Evolutionary conservation across 192 early-diverging fungal genomes (phyloP), one percentile per base, ranked within the genome.

Genomic region (Oehlia diaphana): DNA sequence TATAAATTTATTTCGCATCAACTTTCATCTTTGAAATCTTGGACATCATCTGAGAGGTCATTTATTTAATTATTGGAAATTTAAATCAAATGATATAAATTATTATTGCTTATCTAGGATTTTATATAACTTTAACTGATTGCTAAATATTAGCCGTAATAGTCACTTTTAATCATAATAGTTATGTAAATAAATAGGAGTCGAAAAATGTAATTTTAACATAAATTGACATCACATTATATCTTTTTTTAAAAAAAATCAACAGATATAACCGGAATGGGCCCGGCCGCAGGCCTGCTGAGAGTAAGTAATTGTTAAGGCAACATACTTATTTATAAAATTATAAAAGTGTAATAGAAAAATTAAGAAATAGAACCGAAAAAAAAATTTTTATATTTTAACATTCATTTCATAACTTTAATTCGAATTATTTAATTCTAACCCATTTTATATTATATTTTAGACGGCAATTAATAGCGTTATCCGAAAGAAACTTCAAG

Each of bases 401-500:
- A 31, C 31, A 31, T 37, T 37, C 37, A 37, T 44, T 44, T 44
- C 42, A 9, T 37, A 37, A 5, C 37, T 44, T 44, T 8, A 12
- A 31, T 67, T 67, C 12, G 4, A 65, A 65, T 65, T 9, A 28
- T 28, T 19, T 31, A 9, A 65, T 53, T 53, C 14, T 53, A 16
- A 53, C 19, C 14, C 31, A 31, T 31, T 31, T 31, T 31, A 31
- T 31, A 31, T 31, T 31, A 31, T 31, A 31, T 31, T 31, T 26
- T 80, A 83, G 82, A 19, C 82, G 19, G 42, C 76, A 42, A 80
- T 82, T 31, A 85, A 78, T 74, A 77, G 80, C 37, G 70, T 79
- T 58, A 82, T 85, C 31, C 82, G 82, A 69, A 85, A 85, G 74
- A 85, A 85, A 77, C 70, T 85, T 21, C 74, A 76, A 39, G 85